Evolutionary conservation across 2,329 filamentous ascomycete genomes (phyloP), one percentile per base, ranked within the genome.

Genomic region (Magnaporthiopsis incrustans): DNA sequence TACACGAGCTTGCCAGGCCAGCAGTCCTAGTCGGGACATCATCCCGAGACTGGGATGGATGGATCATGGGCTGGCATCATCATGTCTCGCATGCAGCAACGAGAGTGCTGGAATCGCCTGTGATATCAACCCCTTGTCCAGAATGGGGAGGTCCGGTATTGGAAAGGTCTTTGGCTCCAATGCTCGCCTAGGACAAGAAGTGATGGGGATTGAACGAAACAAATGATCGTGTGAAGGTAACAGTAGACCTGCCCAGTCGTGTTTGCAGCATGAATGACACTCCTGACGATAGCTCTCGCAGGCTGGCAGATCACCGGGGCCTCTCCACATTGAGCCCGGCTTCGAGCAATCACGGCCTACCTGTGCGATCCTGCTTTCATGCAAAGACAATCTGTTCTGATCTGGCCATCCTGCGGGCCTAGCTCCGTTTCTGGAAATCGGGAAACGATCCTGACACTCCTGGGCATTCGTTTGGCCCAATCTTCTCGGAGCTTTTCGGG

Each of bases 331-430:
- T 10, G 5, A 25, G 44, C 18, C 18, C 14, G 44, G 4, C 22
- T 25, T 25, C 4, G 44, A 25, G 44, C 44, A 53, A 53, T 11
- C 44, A 53, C 18, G 10, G 44, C n/a, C 44, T 30, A 30, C 30
- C n/a, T 53, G n/a, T 53, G 44, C n/a, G 44, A 14, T 69, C 57
- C 57, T 26, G 57, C 30, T 32, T 26, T 58, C 57, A 30, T 58
- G 57, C 57, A 58, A 22, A 32, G 44, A 26, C 25, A 27, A n/a
- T 14, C 30, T 38, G 58, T 26, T 38, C 26, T 60, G 58, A 60
- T 27, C 58, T 32, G 58, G 27, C 6, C 32, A 60, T 32, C 15
- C 58, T 60, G 58, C 58, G 58, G 58, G 58, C 6, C 15, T 32
- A 18, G 12, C 58, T 53, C 44, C 44, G 7, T 53, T 53, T 53